These are phyloP conservation scores for Kwoniella sp. DNA, from an alignment of 768 basidiomycete genomes.

Conservation along the genomic window DNA sequence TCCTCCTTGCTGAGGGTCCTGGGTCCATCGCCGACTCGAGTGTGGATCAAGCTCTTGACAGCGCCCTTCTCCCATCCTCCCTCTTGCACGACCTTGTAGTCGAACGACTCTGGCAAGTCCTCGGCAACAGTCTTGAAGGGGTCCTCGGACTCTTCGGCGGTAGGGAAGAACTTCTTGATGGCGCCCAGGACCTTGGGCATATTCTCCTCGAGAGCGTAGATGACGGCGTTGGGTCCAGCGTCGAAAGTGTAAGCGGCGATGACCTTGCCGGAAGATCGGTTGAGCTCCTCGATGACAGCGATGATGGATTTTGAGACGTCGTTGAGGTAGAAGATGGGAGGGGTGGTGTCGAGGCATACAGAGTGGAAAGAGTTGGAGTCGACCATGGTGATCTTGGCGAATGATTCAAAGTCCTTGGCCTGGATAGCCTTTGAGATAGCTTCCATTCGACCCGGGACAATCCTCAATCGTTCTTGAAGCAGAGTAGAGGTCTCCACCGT, in stretches of 20 bases:
- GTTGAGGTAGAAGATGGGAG: slow-evolving; percentile 99
- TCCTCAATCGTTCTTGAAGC: slow-evolving; percentile 82
- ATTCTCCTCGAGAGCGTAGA: slow-evolving; percentile 80
- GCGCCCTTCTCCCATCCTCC: slow-evolving; percentile 67
- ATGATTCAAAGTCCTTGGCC: slow-evolving; percentile 77
- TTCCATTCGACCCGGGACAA: slow-evolving; percentile 87
- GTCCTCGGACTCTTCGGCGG: slow-evolving; percentile 66
- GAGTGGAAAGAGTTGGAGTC: slow-evolving; percentile 99
- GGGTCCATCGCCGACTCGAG: slow-evolving; percentile 88
- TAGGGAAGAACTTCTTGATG: slow-evolving; percentile 83
- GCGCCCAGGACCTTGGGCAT: slow-evolving; percentile 75
- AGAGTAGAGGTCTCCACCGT: slow-evolving; percentile 89
- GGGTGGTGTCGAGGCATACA: slow-evolving; percentile 91
- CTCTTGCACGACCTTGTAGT: slow-evolving; percentile 71
- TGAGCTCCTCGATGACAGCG: slow-evolving; percentile 85
- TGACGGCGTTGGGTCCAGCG: slow-evolving; percentile 97
- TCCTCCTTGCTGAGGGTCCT: slow-evolving; percentile 66
- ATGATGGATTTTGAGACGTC: slow-evolving; percentile 95
- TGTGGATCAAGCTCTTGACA: slow-evolving; percentile 89
- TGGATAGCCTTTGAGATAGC: slow-evolving; percentile 79
- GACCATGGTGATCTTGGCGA: slow-evolving; percentile 90
- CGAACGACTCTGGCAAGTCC: slow-evolving; percentile 67
- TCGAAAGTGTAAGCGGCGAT: slow-evolving; percentile 99
- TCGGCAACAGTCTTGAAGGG: slow-evolving; percentile 54
- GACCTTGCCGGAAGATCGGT: slow-evolving; percentile 69